These are phyloP conservation scores for Penicillium herquei DNA, from an alignment of 495 filamentous ascomycete species.

Conservation along the genomic window DNA sequence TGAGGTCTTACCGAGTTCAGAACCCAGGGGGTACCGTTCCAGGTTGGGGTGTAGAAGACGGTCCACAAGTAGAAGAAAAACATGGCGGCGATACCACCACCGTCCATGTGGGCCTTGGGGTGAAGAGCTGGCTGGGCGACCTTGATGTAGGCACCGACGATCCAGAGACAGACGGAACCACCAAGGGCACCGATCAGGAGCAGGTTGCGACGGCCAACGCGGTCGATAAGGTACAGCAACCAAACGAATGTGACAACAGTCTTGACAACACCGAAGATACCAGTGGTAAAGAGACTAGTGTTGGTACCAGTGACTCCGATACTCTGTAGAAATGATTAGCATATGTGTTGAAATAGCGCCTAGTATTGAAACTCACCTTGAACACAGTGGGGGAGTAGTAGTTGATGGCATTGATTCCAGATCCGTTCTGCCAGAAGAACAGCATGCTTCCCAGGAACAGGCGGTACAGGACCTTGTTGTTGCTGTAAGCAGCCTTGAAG, in stretches of 20 bases:
- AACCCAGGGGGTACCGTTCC: slow-evolving; percentile 73
- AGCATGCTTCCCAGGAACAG: slow-evolving; percentile 67
- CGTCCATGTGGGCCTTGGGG: slow-evolving; percentile 36
- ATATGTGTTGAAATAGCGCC: background rate
- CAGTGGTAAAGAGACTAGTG: slow-evolving; percentile 50
- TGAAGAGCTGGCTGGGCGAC: slow-evolving; percentile 47
- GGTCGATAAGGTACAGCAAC: slow-evolving; percentile 70
- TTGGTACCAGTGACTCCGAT: slow-evolving; percentile 57
- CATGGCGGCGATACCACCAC: slow-evolving; percentile 65
- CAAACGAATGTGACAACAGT: slow-evolving; percentile 61
- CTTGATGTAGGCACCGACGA: slow-evolving; percentile 72
- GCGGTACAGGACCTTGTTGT: slow-evolving; percentile 58
- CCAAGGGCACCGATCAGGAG: slow-evolving; percentile 72
- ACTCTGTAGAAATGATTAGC: slow-evolving; percentile 21
- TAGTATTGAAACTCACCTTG: slow-evolving; percentile 19
- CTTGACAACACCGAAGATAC: slow-evolving; percentile 55
- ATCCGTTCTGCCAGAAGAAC: slow-evolving; percentile 68
- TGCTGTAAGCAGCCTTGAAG: slow-evolving; percentile 55
- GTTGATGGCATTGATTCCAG: slow-evolving; percentile 69
- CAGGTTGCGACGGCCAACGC: slow-evolving; percentile 63
- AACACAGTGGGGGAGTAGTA: slow-evolving; percentile 65
- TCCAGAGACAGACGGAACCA: slow-evolving; percentile 69
- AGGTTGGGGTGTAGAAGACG: slow-evolving; percentile 71
- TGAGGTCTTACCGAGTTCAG: slow-evolving; percentile 49
- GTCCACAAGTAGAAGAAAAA: slow-evolving; percentile 84